phyloP scores from a whole-genome alignment of 2,329 filamentous ascomycete genomes.

The Gyromitra esculenta region DNA sequence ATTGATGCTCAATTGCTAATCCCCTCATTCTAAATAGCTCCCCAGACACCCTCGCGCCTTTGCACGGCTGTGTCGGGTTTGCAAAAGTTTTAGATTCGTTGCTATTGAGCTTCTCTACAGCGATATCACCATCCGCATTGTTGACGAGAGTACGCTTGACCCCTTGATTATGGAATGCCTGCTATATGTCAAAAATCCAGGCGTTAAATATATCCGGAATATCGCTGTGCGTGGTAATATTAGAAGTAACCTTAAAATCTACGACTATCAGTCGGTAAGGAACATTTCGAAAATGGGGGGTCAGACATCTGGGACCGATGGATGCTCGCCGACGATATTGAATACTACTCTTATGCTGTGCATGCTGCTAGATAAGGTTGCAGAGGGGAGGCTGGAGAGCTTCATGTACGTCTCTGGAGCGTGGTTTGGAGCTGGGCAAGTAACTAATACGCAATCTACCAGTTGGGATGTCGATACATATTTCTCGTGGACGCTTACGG shows the following conservation, averaged over 20 bases:
- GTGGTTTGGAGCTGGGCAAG: no score
- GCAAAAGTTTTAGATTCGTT: constrained; percentile 22
- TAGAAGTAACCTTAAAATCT: not conserved
- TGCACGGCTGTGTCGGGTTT: constrained; percentile 16
- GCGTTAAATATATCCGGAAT: constrained; percentile 18
- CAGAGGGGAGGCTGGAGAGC: constrained; percentile 24
- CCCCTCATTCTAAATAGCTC: not conserved
- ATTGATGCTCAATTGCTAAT: constrained; percentile 16
- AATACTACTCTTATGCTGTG: constrained; percentile 26
- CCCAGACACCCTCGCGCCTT: constrained; percentile 30
- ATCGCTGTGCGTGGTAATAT: constrained; percentile 29
- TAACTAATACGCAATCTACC: not conserved
- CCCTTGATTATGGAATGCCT: constrained; percentile 30
- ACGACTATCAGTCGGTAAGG: not conserved
- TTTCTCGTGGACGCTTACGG: constrained; percentile 37
- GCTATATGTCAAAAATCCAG: constrained; percentile 27
- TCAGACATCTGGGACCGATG: not conserved
- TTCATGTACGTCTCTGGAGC: constrained; percentile 16
- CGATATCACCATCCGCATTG: constrained; percentile 18
- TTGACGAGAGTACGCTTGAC: constrained; percentile 13
- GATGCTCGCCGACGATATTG: constrained; percentile 27
- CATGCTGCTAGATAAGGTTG: constrained; percentile 32
- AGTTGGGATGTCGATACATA: constrained; percentile 29
- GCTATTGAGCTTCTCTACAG: constrained; percentile 22
- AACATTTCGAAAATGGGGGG: not conserved